Conservation (phyloP, 2,329 filamentous ascomycete genomes). For the Trichophyton verrucosum region DNA sequence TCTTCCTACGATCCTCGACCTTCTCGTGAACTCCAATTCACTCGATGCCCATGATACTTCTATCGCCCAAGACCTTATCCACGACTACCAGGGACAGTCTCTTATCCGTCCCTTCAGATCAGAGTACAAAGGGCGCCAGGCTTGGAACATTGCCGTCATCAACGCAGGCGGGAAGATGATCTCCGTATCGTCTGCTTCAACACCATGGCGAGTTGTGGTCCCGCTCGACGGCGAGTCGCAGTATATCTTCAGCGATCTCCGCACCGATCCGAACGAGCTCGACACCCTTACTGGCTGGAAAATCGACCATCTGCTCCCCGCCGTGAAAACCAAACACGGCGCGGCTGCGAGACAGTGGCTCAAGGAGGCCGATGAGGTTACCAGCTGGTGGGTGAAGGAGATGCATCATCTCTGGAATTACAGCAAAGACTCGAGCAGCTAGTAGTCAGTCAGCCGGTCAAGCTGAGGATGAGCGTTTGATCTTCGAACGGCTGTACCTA, state of each 20-base stretch:
- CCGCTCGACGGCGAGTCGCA: constrained; percentile 64
- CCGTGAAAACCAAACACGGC: constrained; percentile 19
- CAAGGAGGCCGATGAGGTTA: constrained; percentile 25
- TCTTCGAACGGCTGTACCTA: neutral
- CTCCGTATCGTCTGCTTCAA: constrained; percentile 64
- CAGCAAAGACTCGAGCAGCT: neutral
- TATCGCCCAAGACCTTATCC: constrained; percentile 30
- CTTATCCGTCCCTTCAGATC: constrained; percentile 32
- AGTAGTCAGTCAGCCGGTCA: too few relatives aligned
- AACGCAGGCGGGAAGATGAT: constrained; percentile 37
- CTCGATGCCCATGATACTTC: constrained; percentile 22
- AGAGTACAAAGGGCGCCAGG: constrained; percentile 21
- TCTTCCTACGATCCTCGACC: constrained; percentile 36
- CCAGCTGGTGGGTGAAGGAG: constrained; percentile 30
- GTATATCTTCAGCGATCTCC: constrained; percentile 26
- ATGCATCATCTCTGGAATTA: constrained; percentile 16
- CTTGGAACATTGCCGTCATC: constrained; percentile 26
- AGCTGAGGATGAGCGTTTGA: neutral
- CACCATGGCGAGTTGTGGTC: constrained; percentile 61
- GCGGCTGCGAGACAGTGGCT: constrained; percentile 27
- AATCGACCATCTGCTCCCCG: constrained; percentile 18
- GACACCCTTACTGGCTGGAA: constrained; percentile 24
- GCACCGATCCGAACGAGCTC: constrained; percentile 25
- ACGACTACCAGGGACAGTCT: constrained; percentile 37
- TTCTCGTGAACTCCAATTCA: constrained; percentile 31